Evolutionary conservation across 208 protist genomes (phyloP), one percentile per base, ranked within the genome.

Genomic region (Acanthamoeba rhysodes): DNA sequence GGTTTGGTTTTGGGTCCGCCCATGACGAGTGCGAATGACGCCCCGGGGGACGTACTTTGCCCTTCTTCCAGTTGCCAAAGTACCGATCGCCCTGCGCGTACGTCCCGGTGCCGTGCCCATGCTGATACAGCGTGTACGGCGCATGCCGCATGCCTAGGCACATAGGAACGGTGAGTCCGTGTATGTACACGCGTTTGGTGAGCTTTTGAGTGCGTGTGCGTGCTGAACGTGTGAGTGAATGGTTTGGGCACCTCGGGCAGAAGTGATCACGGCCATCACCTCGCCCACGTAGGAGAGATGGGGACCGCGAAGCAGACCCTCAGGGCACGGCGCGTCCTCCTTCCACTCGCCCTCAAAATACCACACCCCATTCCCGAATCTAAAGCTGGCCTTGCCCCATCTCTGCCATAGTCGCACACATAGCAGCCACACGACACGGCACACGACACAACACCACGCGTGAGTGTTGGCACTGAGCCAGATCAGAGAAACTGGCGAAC

Each of bases 31-130:
- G 59, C 14, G 27, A 70, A 41, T 4, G 37, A 41, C 37, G 37
- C 37, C 37, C 37, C 2, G 37, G 37, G 37, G 37, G 4, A 55
- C 29, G 55, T 34, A 93, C 87, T 48, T 93, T 93, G 27, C 87
- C 87, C 62, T 93, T 93, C 64, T 76, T 93, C 87, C 87, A 93
- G 48, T 76, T 76, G 3, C 87, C 87, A 74, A 93, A 93, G 62
- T 93, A 93, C 20, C 64, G 12, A 32, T 93, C 87, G 29, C 87
- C 87, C 55, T 93, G 55, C 37, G 87, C 22, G 87, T 93, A 93
- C 0, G 64, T 55, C 18, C 55, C 64, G 41, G 55, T 74, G 59
- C 87, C 87, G 34, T 93, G 55, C 16, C 87, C 87, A 48, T 93
- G 29, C 48, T 93, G 87, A 74, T 76, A 76, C 41, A 93, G 48